Base-by-base conservation (phyloP, 257 asterid genomes). In the Fraxinus pennsylvanica region DNA sequence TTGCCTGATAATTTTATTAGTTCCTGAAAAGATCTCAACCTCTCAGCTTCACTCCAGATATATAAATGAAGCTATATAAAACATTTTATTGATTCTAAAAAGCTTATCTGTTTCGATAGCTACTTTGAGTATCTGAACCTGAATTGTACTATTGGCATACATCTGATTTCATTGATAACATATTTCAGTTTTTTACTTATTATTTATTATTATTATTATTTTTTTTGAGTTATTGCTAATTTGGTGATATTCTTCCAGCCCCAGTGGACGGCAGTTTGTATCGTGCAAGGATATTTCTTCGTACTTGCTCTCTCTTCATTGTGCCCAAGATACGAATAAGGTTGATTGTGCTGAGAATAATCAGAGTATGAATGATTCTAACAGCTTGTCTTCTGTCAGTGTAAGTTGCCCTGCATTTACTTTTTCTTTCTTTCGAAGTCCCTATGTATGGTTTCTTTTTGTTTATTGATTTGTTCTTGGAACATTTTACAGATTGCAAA, bases 271-370 rank as follows among this genome's bases (percentile, higher is more conserved):
- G 80, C 90, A 92, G 78, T 94, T 92, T 77, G 89, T 81, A 68
- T 80, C 95, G 33, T 94, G 97, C 90, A 92, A 88, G 82, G 98
- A 91, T 72, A 90, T 85, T 77, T 86, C 97, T 63, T 84, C 91
- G 7, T 92, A 92, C 81, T 82, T 94, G 83, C 88, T 81, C 72
- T 80, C 92, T 83, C 89, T 89, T 81, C 86, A 73, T 81, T 91
- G 91, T 73, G 68, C 86, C 77, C 88, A 81, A 75, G 86, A 82
- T 78, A 76, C 91, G 76, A 76, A 80, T 76, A 68, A 47, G 45
- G 74, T 25, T 43, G 30, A 47, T 54, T 32, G 39, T 79, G 72
- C 78, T 29, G 89, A 80, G 43, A 77, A 78, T 67, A 77, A 74
- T 74, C 83, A 65, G 47, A 82, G 73, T 19, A 79, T 33, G 27